Evolutionary conservation across 2,329 filamentous ascomycete species (phyloP).

Genomic region (Periconia sp.): DNA sequence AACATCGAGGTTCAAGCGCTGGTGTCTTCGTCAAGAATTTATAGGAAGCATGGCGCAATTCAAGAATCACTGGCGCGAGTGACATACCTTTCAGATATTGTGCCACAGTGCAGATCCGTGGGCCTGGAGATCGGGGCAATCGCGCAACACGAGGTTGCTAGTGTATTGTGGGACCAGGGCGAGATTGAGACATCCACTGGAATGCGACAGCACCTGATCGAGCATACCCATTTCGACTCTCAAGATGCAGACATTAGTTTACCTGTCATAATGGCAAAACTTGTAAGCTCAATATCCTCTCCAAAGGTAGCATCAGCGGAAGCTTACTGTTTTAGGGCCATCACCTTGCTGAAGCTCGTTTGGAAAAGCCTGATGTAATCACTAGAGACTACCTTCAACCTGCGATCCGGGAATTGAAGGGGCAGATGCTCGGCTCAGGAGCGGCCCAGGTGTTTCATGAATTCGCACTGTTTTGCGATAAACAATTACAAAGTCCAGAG

Average conservation of each 20-base stretch:
- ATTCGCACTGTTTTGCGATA: slow-evolving; percentile 93
- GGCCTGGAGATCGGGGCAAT: slow-evolving; percentile 76
- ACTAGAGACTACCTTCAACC: slow-evolving; percentile 83
- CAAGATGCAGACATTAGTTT: slow-evolving; percentile 32
- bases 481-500: slow-evolving; percentile 86
- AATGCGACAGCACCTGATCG: slow-evolving; percentile 73
- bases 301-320: background rate
- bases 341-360: slow-evolving; percentile 82
- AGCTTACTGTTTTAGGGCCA: slow-evolving; percentile 60
- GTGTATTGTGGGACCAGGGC: slow-evolving; percentile 90
- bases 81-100: slow-evolving; percentile 77
- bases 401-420: slow-evolving; percentile 78
- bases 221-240: slow-evolving; percentile 33
- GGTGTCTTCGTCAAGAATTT: slow-evolving; percentile 72
- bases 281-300: slow-evolving; percentile 50
- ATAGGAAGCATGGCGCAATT: slow-evolving; percentile 75
- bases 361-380: slow-evolving; percentile 90
- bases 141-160: slow-evolving; percentile 79
- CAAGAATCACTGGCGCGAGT: slow-evolving; percentile 87
- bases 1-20: slow-evolving; percentile 76
- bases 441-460: slow-evolving; percentile 90
- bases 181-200: slow-evolving; percentile 87
- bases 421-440: slow-evolving; percentile 66
- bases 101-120: slow-evolving; percentile 67
- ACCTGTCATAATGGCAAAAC: slow-evolving; percentile 78